Percentiles rank a stretch among this genome's conserved stretches.
Evolutionary conservation across 2,329 filamentous ascomycete species (phyloP).

Genomic region (Cladophialophora exuberans): DNA sequence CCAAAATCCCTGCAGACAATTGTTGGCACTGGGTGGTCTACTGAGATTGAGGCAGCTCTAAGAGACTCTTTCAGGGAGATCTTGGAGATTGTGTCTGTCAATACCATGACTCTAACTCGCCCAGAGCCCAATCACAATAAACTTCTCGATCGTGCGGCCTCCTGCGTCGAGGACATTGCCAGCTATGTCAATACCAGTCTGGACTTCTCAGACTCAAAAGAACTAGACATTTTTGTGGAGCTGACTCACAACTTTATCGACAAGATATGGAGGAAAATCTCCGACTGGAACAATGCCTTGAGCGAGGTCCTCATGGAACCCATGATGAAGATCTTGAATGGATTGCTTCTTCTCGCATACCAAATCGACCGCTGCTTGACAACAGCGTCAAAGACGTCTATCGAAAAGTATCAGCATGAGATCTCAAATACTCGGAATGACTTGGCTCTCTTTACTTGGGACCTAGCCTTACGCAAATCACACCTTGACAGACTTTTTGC

Average conservation of each 20-base stretch:
- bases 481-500: constrained; percentile 8
- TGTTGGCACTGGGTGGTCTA: constrained; percentile 8
- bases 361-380: constrained; percentile 10
- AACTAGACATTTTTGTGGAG: constrained; percentile 15
- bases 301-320: background rate
- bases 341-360: constrained; percentile 18
- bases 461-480: constrained; percentile 15
- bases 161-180: constrained; percentile 16
- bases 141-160: constrained; percentile 5
- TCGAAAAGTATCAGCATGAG: no score
- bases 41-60: constrained; percentile 6
- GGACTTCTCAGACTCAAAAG: background rate
- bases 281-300: background rate
- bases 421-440: constrained; percentile 6
- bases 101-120: background rate
- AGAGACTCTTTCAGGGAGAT: constrained; percentile 9
- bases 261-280: constrained; percentile 4
- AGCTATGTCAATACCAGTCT: constrained; percentile 17
- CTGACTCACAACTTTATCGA: constrained; percentile 3
- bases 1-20: constrained; percentile 11
- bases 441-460: constrained; percentile 20
- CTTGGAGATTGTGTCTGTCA: background rate
- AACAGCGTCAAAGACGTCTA: no score
- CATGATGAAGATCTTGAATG: constrained; percentile 14
- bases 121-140: background rate